A percentile compares a stretch with the other conserved stretches of the same genome.
phyloP scores from a whole-genome alignment of 176 grass and related monocot species.

The Otatea glauca region DNA sequence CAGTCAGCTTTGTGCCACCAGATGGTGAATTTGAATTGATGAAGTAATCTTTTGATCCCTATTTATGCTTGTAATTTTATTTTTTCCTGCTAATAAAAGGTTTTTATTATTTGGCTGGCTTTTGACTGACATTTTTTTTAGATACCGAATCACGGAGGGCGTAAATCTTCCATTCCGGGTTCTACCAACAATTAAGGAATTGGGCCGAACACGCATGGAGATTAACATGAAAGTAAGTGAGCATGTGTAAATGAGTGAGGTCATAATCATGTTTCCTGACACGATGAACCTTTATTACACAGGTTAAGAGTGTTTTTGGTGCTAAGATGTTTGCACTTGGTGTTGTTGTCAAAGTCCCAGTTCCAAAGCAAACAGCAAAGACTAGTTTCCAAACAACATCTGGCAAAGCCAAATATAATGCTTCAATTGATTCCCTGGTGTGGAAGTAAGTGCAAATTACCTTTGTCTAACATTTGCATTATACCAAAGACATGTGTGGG shows the following conservation, averaged over 20 bases:
- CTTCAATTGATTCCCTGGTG: conserved; percentile 94
- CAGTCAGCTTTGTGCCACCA: conserved; percentile 97
- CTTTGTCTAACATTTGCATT: conserved; percentile 10
- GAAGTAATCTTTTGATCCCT: conserved; percentile 70
- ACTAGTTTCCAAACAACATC: conserved; percentile 97
- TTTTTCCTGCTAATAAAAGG: background rate
- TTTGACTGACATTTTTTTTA: conserved; percentile 58
- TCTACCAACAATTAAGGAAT: conserved; percentile 96
- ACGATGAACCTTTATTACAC: conserved; percentile 21
- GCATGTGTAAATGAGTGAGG: conserved; percentile 30
- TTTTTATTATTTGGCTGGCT: conserved; percentile 14
- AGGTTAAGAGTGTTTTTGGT: conserved; percentile 98
- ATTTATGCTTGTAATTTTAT: conserved; percentile 38
- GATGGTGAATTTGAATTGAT: conserved; percentile 99
- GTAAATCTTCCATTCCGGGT: conserved; percentile 99
- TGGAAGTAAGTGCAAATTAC: conserved; percentile 88
- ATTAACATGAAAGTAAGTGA: conserved; percentile 92
- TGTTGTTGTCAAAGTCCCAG: conserved; percentile 93
- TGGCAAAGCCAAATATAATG: conserved; percentile 99
- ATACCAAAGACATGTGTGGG: background rate
- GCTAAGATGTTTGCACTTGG: conserved; percentile 99
- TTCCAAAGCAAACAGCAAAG: conserved; percentile 99
- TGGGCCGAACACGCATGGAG: conserved; percentile 96
- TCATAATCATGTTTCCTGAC: conserved; percentile 40
- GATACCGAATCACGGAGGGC: conserved; percentile 97